Percentiles rank a stretch among this genome's conserved stretches.
Evolutionary conservation across 106 monocot genomes (phyloP).

Genomic region (Dendrobium catenatum): DNA sequence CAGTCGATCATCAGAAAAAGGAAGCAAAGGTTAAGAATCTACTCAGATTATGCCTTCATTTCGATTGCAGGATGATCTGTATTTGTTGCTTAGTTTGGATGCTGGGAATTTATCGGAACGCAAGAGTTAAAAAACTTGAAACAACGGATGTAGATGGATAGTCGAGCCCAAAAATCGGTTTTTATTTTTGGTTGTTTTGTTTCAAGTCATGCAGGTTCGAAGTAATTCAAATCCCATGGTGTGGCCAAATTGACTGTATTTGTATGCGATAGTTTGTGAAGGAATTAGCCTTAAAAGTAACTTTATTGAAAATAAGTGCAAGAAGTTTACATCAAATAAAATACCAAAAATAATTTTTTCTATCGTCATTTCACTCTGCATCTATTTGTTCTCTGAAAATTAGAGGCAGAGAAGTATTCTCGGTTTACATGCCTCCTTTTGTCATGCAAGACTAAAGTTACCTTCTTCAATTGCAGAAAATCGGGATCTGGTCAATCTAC

Average conservation of each 20-base stretch:
- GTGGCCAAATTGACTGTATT: background rate
- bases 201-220: background rate
- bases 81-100: no score
- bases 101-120: no score
- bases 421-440: background rate
- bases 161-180: no score
- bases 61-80: no score
- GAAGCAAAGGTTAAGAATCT: conserved; percentile 47
- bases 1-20: conserved; percentile 36
- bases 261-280: background rate
- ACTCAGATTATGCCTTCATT: background rate
- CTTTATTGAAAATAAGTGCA: background rate
- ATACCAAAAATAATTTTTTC: background rate
- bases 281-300: background rate
- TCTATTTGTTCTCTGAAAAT: no score
- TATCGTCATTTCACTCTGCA: no score
- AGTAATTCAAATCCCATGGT: background rate
- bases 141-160: no score
- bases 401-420: no score
- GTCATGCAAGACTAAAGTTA: background rate
- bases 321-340: background rate
- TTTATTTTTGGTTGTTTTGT: no score
- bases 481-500: conserved; percentile 40
- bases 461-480: conserved; percentile 47
- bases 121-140: no score